Conservation (phyloP, 352 stramenopile genomes). For the Albugo candida region DNA sequence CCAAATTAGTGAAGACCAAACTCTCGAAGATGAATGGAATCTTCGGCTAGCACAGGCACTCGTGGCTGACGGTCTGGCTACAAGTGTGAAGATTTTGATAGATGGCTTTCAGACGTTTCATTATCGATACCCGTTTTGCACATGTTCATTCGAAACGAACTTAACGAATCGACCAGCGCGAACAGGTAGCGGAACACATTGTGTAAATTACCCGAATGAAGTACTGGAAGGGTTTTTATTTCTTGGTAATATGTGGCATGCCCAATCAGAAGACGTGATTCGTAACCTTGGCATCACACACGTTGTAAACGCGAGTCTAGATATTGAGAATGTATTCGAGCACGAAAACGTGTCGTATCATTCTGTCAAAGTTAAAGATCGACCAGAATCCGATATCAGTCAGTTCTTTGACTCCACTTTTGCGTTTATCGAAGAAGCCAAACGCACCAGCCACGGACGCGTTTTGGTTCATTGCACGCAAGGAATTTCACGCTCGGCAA, state of each 20-base stretch:
- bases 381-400: constrained; percentile 43
- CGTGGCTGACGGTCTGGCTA: constrained; percentile 47
- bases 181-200: constrained; percentile 67
- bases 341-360: constrained; percentile 46
- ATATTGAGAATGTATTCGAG: constrained; percentile 58
- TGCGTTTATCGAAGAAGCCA: constrained; percentile 48
- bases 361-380: constrained; percentile 69
- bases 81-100: constrained; percentile 44
- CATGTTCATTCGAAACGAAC: constrained; percentile 28
- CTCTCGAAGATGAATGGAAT: constrained; percentile 20
- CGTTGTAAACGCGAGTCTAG: constrained; percentile 64
- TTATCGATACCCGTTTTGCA: constrained; percentile 54
- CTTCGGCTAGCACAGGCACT: constrained; percentile 35
- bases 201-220: constrained; percentile 78
- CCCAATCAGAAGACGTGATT: constrained; percentile 51
- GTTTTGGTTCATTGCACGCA: constrained; percentile 75
- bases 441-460: constrained; percentile 46
- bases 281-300: constrained; percentile 70
- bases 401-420: constrained; percentile 50
- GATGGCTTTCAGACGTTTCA: constrained; percentile 76
- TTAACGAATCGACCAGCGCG: constrained; percentile 46
- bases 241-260: constrained; percentile 79
- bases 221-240: constrained; percentile 75
- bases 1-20: constrained; percentile 1
- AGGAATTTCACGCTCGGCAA: constrained; percentile 64